These are phyloP conservation scores for Leptographium galeiforme DNA, from an alignment of 2,329 filamentous ascomycete species.

Conservation along the genomic window DNA sequence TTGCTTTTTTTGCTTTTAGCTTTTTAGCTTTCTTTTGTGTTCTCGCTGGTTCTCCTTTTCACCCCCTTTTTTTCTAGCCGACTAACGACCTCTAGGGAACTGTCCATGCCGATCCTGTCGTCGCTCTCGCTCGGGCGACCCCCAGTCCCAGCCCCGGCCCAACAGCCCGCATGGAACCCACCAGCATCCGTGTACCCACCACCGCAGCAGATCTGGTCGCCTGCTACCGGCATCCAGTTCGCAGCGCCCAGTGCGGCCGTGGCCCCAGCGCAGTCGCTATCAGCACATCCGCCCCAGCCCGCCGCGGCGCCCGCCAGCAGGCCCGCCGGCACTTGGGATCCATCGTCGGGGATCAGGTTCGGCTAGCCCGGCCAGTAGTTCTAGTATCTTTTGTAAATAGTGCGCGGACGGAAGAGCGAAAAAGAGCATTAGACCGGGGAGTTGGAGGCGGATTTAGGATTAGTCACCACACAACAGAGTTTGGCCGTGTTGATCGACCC, in stretches of 20 bases:
- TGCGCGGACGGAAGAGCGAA: too few species aligned
- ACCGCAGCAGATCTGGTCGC: slow-evolving; percentile 51
- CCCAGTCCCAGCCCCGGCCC: slow-evolving; percentile 16
- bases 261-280: slow-evolving; percentile 3
- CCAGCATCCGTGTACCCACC: slow-evolving; percentile 28
- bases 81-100: slow-evolving; percentile 24
- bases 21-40: neutral
- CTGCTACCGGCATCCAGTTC: slow-evolving; percentile 71
- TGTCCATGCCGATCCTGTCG: slow-evolving; percentile 37
- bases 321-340: slow-evolving; percentile 8
- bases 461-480: too few species aligned
- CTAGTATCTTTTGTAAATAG: too few species aligned
- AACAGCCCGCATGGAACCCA: slow-evolving; percentile 34
- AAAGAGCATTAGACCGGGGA: too few species aligned
- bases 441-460: too few species aligned
- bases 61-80: neutral
- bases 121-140: slow-evolving; percentile 22
- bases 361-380: neutral
- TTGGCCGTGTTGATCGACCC: too few species aligned
- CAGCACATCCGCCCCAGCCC: neutral
- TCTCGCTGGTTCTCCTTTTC: neutral
- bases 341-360: slow-evolving; percentile 10
- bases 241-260: slow-evolving; percentile 26
- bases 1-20: slow-evolving; percentile 14
- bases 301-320: neutral